Percentiles rank a stretch among this genome's conserved stretches.
These are phyloP conservation scores for Musa troglodytarum DNA, from an alignment of 176 grass and related monocot genomes.

Conservation along the genomic window DNA sequence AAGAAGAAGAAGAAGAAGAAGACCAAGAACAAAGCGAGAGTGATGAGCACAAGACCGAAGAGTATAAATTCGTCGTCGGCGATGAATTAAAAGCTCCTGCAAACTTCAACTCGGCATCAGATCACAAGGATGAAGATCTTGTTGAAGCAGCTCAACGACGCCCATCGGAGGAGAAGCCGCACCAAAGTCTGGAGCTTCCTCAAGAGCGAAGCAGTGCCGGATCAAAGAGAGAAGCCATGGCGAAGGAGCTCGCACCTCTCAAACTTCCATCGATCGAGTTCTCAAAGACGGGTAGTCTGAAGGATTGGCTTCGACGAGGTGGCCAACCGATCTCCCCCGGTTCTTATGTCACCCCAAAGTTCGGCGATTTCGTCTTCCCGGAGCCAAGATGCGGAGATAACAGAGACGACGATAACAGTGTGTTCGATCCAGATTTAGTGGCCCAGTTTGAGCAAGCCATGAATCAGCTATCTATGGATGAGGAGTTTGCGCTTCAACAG, in stretches of 20 bases:
- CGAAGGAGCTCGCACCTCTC: slow-evolving; percentile 42
- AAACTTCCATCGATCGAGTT: slow-evolving; percentile 59
- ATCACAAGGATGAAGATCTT: neutral
- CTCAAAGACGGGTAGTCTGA: slow-evolving; percentile 55
- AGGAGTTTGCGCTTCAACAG: slow-evolving; percentile 44
- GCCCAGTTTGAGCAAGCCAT: slow-evolving; percentile 54
- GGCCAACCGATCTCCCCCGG: slow-evolving; percentile 63
- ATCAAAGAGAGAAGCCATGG: slow-evolving; percentile 38
- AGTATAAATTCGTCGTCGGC: neutral
- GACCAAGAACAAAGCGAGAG: neutral
- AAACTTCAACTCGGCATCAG: neutral
- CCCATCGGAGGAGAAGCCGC: no score
- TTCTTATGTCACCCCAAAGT: slow-evolving; percentile 59
- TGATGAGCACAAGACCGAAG: neutral
- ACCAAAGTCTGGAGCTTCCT: no score
- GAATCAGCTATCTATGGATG: slow-evolving; percentile 51
- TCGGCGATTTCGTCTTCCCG: slow-evolving; percentile 21
- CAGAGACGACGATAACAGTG: neutral
- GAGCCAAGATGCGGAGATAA: neutral
- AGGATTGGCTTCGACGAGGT: slow-evolving; percentile 62
- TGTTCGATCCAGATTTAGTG: slow-evolving; percentile 72
- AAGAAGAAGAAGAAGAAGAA: slow-evolving; percentile 10
- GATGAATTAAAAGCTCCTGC: neutral
- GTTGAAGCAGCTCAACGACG: neutral
- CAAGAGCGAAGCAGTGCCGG: neutral